Conservation (phyloP, 2,329 filamentous ascomycete species). For the Nigrospora osmanthi region DNA sequence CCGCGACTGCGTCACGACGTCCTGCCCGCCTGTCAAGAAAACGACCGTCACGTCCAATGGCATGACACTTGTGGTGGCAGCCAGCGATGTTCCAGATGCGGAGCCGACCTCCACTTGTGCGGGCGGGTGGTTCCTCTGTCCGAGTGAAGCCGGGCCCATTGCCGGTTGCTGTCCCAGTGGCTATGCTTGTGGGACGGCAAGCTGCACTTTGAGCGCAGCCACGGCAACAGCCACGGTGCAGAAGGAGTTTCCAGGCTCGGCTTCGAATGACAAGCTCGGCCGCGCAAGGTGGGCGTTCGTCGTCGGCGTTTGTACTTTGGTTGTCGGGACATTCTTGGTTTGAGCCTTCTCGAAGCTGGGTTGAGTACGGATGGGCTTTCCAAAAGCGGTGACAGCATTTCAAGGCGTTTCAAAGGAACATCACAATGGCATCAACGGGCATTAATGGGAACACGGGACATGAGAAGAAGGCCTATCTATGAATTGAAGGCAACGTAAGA, state of each 20-base stretch:
- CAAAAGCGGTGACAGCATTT: no score
- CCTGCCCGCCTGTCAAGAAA: constrained; percentile 55
- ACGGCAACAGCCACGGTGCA: constrained; percentile 49
- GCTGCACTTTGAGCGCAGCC: constrained; percentile 53
- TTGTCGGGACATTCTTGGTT: no score
- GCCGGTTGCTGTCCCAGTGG: constrained; percentile 81
- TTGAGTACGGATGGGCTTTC: no score
- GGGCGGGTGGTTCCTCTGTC: constrained; percentile 69
- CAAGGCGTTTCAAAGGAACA: no score
- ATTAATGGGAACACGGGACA: no score
- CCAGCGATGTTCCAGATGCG: constrained; percentile 33
- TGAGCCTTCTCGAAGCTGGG: no score
- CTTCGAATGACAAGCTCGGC: not conserved
- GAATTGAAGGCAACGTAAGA: no score
- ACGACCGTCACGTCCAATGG: constrained; percentile 63
- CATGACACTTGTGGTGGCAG: constrained; percentile 63
- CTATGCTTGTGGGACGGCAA: constrained; percentile 64
- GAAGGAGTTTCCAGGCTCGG: constrained; percentile 36
- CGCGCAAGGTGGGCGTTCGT: not conserved
- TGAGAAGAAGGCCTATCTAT: no score
- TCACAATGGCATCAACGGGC: no score
- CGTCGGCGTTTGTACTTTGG: not conserved
- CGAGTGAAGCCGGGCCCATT: constrained; percentile 45
- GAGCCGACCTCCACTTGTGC: constrained; percentile 53
- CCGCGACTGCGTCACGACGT: constrained; percentile 73